Evolutionary conservation across 257 asterid genomes (phyloP).

Genomic region (Sherardia arvensis): DNA sequence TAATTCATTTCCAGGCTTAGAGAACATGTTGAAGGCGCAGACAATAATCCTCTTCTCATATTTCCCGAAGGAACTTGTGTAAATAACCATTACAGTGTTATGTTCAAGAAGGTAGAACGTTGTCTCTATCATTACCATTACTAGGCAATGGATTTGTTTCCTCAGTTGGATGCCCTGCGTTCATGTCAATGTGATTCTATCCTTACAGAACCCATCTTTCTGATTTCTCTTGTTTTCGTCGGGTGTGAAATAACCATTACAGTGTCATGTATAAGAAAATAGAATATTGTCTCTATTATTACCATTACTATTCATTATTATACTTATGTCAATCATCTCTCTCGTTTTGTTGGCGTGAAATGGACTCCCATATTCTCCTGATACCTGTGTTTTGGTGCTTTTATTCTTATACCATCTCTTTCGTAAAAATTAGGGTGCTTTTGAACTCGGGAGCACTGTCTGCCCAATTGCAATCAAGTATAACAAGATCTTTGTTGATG

Average conservation of each 20-base stretch:
- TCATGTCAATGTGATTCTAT: neutral
- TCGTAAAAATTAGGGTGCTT: conserved; percentile 69
- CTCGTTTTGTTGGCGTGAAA: too few species aligned
- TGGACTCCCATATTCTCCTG: too few species aligned
- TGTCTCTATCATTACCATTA: neutral
- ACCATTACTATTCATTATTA: too few species aligned
- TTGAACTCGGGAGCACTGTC: conserved; percentile 90
- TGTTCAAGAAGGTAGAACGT: conserved; percentile 82
- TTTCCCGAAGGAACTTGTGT: conserved; percentile 99
- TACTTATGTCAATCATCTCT: too few species aligned
- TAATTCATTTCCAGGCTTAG: conserved; percentile 56
- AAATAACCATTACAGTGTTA: conserved; percentile 89
- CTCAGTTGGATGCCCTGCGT: neutral
- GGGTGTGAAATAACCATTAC: too few species aligned
- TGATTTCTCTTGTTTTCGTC: too few species aligned
- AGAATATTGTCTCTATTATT: too few species aligned
- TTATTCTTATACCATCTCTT: conserved; percentile 7
- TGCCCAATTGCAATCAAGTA: conserved; percentile 96
- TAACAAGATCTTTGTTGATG: conserved; percentile 95
- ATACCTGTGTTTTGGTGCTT: too few species aligned
- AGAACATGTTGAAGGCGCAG: conserved; percentile 84
- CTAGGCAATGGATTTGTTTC: neutral
- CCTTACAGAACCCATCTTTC: too few species aligned
- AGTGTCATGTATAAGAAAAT: too few species aligned
- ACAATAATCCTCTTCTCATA: conserved; percentile 94